These are phyloP conservation scores for Wickerhamomyces bisporus DNA, from an alignment of 805 yeast species.

Conservation along the genomic window DNA sequence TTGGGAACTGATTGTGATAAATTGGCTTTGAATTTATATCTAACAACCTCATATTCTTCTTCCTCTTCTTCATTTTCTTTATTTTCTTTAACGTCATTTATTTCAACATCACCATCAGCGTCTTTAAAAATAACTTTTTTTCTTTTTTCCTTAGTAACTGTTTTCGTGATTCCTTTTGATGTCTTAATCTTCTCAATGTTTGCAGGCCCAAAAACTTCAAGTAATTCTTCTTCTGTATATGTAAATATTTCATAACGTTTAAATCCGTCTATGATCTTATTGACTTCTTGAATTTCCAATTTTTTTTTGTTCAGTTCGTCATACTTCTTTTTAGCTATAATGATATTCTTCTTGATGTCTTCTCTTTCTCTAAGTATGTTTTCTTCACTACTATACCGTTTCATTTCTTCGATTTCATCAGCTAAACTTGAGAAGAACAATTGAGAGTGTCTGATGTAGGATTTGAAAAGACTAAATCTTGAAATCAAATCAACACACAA, in stretches of 20 bases:
- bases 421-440: conserved; percentile 3
- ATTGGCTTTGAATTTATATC: conserved; percentile 2
- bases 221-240: conserved; percentile 11
- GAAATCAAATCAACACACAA: conserved; percentile 6
- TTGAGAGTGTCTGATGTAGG: conserved; percentile 12
- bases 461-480: conserved; percentile 6
- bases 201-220: conserved; percentile 12
- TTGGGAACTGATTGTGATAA: background rate
- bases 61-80: background rate
- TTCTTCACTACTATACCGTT: conserved; percentile 4
- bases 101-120: background rate
- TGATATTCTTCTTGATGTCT: conserved; percentile 7
- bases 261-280: conserved; percentile 9
- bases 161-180: conserved; percentile 1
- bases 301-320: conserved; percentile 13
- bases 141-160: background rate
- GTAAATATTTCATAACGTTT: background rate
- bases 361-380: conserved; percentile 5
- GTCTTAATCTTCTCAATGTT: conserved; percentile 3
- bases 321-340: conserved; percentile 10
- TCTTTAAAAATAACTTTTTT: background rate
- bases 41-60: background rate
- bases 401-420: conserved; percentile 3
- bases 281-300: conserved; percentile 14
- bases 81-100: background rate